phyloP scores from a whole-genome alignment of 2,329 filamentous ascomycete species.

The Macroventuria anomochaeta region DNA sequence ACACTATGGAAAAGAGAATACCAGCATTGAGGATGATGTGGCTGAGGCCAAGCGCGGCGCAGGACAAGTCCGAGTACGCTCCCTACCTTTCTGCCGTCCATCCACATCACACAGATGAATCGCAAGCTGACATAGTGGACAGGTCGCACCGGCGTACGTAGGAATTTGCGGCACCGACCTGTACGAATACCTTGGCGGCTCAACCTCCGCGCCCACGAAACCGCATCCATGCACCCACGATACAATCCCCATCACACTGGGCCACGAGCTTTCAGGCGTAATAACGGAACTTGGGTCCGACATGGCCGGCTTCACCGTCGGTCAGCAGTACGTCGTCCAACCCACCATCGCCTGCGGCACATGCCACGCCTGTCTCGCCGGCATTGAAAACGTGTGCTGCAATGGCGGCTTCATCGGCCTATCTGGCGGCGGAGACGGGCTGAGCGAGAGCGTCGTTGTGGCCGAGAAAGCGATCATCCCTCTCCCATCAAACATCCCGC shows the following conservation, averaged over 20 bases:
- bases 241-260: constrained; percentile 64
- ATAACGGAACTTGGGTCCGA: constrained; percentile 64
- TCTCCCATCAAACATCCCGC: constrained; percentile 59
- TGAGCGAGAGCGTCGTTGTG: constrained; percentile 63
- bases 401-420: constrained; percentile 62
- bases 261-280: constrained; percentile 70
- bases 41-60: constrained; percentile 55
- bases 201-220: constrained; percentile 56
- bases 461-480: constrained; percentile 57
- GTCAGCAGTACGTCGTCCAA: constrained; percentile 64
- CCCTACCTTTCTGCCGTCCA: too few relatives aligned
- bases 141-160: constrained; percentile 56
- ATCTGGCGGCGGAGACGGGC: constrained; percentile 60
- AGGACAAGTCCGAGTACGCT: constrained; percentile 57
- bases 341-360: constrained; percentile 65
- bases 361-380: constrained; percentile 62
- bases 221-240: constrained; percentile 66
- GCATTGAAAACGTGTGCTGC: constrained; percentile 65
- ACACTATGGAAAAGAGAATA: constrained; percentile 63
- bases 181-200: constrained; percentile 60
- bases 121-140: neutral
- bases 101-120: neutral
- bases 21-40: constrained; percentile 59
- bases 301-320: constrained; percentile 57
- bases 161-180: constrained; percentile 62